Evolutionary conservation across 164 flowering plant species (phyloP), one percentile per base, ranked within the genome.

Genomic region (Aristolochia contorta): DNA sequence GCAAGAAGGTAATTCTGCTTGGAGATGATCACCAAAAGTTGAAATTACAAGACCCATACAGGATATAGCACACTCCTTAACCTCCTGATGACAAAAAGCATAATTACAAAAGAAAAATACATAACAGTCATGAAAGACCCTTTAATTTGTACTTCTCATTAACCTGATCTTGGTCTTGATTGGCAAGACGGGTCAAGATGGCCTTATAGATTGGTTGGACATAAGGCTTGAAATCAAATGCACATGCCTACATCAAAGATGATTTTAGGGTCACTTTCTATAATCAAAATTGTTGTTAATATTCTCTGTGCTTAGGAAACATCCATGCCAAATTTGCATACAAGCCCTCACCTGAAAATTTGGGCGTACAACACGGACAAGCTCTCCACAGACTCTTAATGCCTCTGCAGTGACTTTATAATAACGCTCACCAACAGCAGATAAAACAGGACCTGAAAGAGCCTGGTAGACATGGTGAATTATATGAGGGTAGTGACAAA

Each of bases 101-200:
- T n/a, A n/a, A n/a, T n/a, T n/a, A n/a, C n/a, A n/a, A 49, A 49
- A 49, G 8, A 49, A 20, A 12, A 18, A 37, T 15, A 27, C 13
- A 14, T 60, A 56, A 25, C 25, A 52, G 18, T 30, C 6, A 61
- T 33, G 0, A n/a, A 50, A 55, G 12, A 46, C 24, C 16, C 23
- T 54, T 45, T 37, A 24, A 4, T 37, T 8, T 45, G 10, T 19
- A 24, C 25, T 7, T 54, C 24, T 51, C 45, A 62, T 79, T 56
- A 57, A 87, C 98, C 96, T 92, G 99, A 78, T 94, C 99, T 73
- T 91, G 99, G 76, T 94, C 99, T 84, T 94, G 96, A 71, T 94
- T 94, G 19, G 89, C 89, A 69, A 94, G 67, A 46, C 99, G 89
- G 56, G 83, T 74, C 87, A 94, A 82, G 55, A 91, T 91, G 65